phyloP scores from a whole-genome alignment of 75 land plant genomes.

The Selaginella tamariscina region DNA sequence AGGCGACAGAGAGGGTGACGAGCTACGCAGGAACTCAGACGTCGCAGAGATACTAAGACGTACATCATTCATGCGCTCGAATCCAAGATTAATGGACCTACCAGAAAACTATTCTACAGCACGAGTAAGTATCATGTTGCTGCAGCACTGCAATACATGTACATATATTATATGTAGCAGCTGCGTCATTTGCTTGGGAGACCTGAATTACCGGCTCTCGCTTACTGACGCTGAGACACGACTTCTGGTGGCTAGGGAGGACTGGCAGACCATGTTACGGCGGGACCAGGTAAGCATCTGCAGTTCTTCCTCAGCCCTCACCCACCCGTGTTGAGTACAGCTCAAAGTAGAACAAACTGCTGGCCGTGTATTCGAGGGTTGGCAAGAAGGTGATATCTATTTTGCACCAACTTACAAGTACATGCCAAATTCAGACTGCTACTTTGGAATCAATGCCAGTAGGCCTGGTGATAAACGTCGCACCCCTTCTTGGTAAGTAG shows the following conservation, averaged over 20 bases:
- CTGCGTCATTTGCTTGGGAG: slow-evolving; percentile 5
- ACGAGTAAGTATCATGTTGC: slow-evolving; percentile 46
- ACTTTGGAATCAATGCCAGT: background rate
- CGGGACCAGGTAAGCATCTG: slow-evolving; percentile 1
- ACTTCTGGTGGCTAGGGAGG: background rate
- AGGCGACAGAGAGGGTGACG: slow-evolving; percentile 62
- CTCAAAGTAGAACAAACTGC: slow-evolving; percentile 7
- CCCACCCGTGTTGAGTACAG: background rate
- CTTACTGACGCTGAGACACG: background rate
- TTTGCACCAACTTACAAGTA: slow-evolving; percentile 12
- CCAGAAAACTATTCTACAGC: slow-evolving; percentile 54
- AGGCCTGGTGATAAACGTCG: background rate
- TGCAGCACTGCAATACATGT: too few species aligned
- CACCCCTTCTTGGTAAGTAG: background rate
- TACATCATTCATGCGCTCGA: slow-evolving; percentile 32
- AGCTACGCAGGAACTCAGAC: slow-evolving; percentile 54
- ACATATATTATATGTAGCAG: too few species aligned
- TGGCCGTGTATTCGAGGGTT: slow-evolving; percentile 3
- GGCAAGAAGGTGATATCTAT: slow-evolving; percentile 3
- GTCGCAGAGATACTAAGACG: slow-evolving; percentile 56
- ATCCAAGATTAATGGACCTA: slow-evolving; percentile 17
- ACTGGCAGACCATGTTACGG: background rate
- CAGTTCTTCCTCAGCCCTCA: background rate
- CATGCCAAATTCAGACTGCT: background rate
- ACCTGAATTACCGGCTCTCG: slow-evolving; percentile 2